Percentiles rank a stretch among this genome's conserved stretches.
These are phyloP conservation scores for Hymenoscyphus linearis DNA, from an alignment of 2,329 filamentous ascomycete genomes.

Conservation along the genomic window DNA sequence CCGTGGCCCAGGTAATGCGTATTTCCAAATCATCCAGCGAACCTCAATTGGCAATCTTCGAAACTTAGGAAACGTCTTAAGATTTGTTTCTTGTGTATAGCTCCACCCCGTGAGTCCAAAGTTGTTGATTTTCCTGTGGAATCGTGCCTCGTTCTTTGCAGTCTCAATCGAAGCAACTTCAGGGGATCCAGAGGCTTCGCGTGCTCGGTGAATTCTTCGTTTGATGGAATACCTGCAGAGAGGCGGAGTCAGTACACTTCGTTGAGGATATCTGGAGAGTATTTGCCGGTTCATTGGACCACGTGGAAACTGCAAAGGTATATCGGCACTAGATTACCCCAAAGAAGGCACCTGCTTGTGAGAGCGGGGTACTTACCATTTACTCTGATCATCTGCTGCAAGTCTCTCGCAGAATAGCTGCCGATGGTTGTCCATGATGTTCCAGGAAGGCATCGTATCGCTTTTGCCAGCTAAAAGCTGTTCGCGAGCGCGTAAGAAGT, in stretches of 20 bases:
- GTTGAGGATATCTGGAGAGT: neutral
- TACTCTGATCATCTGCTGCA: neutral
- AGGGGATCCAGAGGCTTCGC: neutral
- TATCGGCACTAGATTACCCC: neutral
- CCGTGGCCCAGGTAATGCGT: neutral
- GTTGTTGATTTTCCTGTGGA: neutral
- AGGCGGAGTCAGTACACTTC: neutral
- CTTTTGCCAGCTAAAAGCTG: neutral
- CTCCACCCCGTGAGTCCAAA: neutral
- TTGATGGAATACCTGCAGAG: neutral
- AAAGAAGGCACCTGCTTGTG: neutral
- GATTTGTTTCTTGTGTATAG: neutral
- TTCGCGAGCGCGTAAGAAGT: neutral
- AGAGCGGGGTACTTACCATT: neutral
- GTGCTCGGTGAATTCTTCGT: neutral
- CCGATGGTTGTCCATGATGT: neutral
- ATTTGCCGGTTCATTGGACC: neutral
- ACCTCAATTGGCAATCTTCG: neutral
- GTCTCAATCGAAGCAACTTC: neutral
- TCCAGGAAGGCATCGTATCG: neutral
- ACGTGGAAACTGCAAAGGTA: neutral
- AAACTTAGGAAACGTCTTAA: neutral
- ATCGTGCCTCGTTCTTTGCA: neutral
- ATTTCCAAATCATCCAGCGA: neutral
- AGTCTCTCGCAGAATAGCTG: neutral